Percentiles rank a stretch among this genome's conserved stretches.
Conservation (phyloP, 371 early-diverging fungal genomes). For the Mucor indicus region DNA sequence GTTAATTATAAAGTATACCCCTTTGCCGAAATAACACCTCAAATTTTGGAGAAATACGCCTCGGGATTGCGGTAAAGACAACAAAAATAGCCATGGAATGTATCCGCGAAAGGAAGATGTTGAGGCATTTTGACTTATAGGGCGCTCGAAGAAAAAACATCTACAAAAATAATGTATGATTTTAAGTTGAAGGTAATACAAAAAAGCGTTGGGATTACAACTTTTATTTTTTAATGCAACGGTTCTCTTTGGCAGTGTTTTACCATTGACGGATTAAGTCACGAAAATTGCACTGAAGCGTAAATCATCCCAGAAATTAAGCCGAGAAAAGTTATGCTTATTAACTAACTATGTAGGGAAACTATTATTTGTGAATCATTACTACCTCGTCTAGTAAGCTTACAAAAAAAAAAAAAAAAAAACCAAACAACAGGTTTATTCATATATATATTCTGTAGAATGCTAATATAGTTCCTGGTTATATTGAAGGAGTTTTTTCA, state of each 20-base stretch:
- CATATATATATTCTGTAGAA: slow-evolving; percentile 4
- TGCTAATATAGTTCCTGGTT: slow-evolving; percentile 6
- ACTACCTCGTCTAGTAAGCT: slow-evolving; percentile 18
- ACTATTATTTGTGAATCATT: slow-evolving; percentile 1
- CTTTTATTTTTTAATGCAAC: background rate
- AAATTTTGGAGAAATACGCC: too few relatives aligned
- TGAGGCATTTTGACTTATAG: too few relatives aligned
- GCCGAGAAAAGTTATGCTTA: background rate
- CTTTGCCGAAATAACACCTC: too few relatives aligned
- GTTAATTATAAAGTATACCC: too few relatives aligned
- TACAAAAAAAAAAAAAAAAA: background rate
- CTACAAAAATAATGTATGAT: slow-evolving; percentile 7
- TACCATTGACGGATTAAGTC: slow-evolving; percentile 12
- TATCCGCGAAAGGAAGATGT: too few relatives aligned
- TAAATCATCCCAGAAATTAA: too few relatives aligned
- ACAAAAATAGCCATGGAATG: too few relatives aligned
- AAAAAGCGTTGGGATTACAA: background rate
- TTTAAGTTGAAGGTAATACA: slow-evolving; percentile 19
- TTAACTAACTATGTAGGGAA: slow-evolving; percentile 1
- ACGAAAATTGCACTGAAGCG: slow-evolving; percentile 9
- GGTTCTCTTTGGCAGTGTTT: slow-evolving; percentile 17
- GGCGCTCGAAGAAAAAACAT: slow-evolving; percentile 5
- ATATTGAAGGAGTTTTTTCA: slow-evolving; percentile 16
- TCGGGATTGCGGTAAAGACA: too few relatives aligned
- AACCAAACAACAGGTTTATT: background rate